Base-by-base conservation (phyloP, 306 rosid species). In the Malus sylvestris region DNA sequence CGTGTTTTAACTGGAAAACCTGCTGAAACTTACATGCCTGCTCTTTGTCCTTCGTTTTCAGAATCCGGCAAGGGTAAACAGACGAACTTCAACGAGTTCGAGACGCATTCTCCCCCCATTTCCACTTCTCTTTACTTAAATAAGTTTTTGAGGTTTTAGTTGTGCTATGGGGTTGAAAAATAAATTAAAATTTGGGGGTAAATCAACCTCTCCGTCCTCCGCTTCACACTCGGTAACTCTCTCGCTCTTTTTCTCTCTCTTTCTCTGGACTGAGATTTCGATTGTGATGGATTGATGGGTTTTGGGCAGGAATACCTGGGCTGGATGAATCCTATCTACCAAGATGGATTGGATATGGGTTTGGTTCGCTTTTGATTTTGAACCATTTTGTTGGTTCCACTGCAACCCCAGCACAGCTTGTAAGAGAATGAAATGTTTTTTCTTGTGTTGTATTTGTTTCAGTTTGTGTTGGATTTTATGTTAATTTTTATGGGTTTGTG, bases 331-430 rank as follows among this genome's bases (percentile, higher is more conserved):
- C 99, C 51, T 92, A 90, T 86, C 85, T 95, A 71, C 97, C 99
- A 80, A 85, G 97, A 90, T 95, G 97, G 99, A 89, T 95, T 57
- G 97, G 99, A 32, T 95, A 90, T 60, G 92, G 97, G 32, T 92
- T 95, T 63, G 96, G 97, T 64, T 90, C 99, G 38, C 93, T 95
- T 83, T 61, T 92, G 62, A 58, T 92, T 5, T 65, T 92, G 74
- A 95, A 90, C 81, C 97, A 87, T 74, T 90, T 92, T 53, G 70
- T 81, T 72, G 96, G 92, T 67, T 89, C 93, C 68, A 40, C 61
- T 33, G 25, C 82, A 70, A 86, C 92, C 59, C 79, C 89, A 2
- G 82, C 96, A 5, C 93, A 92, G 79, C 84, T 88, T 42, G 97
- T 95, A 75, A 87, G 87, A 25, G 13, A 30, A 60, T 15, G 8